Evolutionary conservation across 2,329 filamentous ascomycete species (phyloP).

Genomic region (Aspergillus sp.): DNA sequence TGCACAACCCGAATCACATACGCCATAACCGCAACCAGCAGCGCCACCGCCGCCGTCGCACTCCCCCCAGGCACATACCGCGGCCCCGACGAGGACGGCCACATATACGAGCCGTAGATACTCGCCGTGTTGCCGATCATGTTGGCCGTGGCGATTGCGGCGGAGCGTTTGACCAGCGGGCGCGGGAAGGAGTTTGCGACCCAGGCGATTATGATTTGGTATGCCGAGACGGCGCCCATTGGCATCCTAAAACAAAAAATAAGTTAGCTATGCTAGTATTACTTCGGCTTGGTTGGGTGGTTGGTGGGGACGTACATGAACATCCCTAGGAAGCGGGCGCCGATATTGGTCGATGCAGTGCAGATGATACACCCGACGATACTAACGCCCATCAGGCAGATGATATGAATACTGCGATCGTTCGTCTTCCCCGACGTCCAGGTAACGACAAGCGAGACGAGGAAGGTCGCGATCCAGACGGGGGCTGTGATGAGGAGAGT

Average conservation of each 20-base stretch:
- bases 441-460: constrained; percentile 55
- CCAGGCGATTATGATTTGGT: constrained; percentile 48
- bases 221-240: constrained; percentile 50
- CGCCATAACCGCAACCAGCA: constrained; percentile 36
- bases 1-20: constrained; percentile 35
- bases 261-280: not conserved
- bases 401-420: constrained; percentile 60
- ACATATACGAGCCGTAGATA: constrained; percentile 44
- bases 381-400: constrained; percentile 53
- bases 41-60: constrained; percentile 36
- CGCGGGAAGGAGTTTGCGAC: constrained; percentile 44
- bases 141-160: constrained; percentile 44
- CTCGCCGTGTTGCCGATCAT: constrained; percentile 41
- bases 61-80: constrained; percentile 39
- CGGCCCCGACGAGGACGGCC: constrained; percentile 35
- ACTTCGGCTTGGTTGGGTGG: too few relatives aligned
- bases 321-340: constrained; percentile 61
- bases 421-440: constrained; percentile 55
- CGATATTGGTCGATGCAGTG: constrained; percentile 51
- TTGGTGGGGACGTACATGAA: constrained; percentile 44
- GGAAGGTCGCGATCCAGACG: constrained; percentile 58
- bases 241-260: constrained; percentile 43
- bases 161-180: constrained; percentile 47
- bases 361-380: constrained; percentile 58
- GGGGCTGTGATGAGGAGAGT: constrained; percentile 50